These are phyloP conservation scores for Colletotrichum tamarilloi DNA, from an alignment of 2,329 filamentous ascomycete genomes.

Conservation along the genomic window DNA sequence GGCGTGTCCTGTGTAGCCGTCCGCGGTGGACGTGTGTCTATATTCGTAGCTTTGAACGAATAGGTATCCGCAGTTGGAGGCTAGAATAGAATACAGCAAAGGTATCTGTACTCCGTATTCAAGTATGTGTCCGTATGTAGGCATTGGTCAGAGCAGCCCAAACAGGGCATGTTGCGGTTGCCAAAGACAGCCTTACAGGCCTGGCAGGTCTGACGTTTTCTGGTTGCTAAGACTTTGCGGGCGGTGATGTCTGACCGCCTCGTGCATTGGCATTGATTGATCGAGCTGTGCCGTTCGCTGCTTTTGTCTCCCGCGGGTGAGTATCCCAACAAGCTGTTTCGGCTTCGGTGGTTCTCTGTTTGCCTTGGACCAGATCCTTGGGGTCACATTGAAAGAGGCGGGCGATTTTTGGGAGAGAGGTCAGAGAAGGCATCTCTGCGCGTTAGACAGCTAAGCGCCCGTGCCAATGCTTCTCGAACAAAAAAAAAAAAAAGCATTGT, in stretches of 20 bases:
- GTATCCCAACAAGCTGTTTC: conserved; percentile 19
- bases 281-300: not conserved
- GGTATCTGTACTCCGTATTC: not conserved
- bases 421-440: not conserved
- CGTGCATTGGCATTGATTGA: conserved; percentile 5
- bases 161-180: not conserved
- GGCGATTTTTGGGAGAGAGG: not conserved
- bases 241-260: conserved; percentile 24
- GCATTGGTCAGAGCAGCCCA: not conserved
- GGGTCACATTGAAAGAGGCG: not conserved
- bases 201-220: not conserved
- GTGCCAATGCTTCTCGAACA: conserved; percentile 27
- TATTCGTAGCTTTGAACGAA: not conserved
- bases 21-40: not conserved
- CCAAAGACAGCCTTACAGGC: not conserved
- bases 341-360: conserved; percentile 1
- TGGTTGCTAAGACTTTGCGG: not conserved
- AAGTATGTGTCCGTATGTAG: not conserved
- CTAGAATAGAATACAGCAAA: not conserved
- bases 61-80: not conserved
- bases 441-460: not conserved
- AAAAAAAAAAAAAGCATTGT: conserved; percentile 27
- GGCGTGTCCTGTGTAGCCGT: not conserved
- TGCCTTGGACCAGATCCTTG: conserved; percentile 5
- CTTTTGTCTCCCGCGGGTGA: conserved; percentile 6